Evolutionary conservation across 2,329 filamentous ascomycete species (phyloP), one percentile per base, ranked within the genome.

Genomic region (Hypoxylon sp.): DNA sequence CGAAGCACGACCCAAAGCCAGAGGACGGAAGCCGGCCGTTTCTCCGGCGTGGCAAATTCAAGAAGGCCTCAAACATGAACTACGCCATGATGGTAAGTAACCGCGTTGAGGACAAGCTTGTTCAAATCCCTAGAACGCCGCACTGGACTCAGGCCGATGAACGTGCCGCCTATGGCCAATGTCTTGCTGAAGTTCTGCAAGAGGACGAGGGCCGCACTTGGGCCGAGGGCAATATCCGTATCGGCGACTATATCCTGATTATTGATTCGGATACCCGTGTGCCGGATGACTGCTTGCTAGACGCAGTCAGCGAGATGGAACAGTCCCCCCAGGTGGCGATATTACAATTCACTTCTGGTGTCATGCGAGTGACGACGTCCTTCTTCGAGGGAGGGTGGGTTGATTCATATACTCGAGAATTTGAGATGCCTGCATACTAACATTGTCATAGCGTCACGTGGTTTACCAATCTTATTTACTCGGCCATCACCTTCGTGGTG

Each of bases 191-290:
- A 66, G 87, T 91, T 17, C 84, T 95, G 40, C 86, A 90, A 51
- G 88, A 90, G 54, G 85, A 92, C 63, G 72, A 77, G 20, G 89
- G 90, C 17, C 88, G 90, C 30, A 91, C 91, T 30, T 92, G 91
- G 91, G 93, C 93, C 17, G 92, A 94, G 77, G 94, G 93, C 69
- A 94, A 96, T 79, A 91, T 97, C 73, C 92, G 93, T 57, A 84
- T 97, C 22, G 94, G 94, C 62, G 93, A 97, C 80, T 95, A 94
- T 79, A 93, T 95, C 66, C 83, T 92, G 33, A 82, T 95, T 66
- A 92, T 94, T 76, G 91, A 94, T 81, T 94, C 91, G 1, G 92
- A 94, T 79, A 94, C 92, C 31, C 91, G 91, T 79, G 91, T 94
- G 2, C 92, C 92, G 1, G 82, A 85, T 42, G 92, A 95, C 79